Evolutionary conservation across 192 early-diverging fungal species (phyloP).

Genomic region (Backusella liffmaniae): DNA sequence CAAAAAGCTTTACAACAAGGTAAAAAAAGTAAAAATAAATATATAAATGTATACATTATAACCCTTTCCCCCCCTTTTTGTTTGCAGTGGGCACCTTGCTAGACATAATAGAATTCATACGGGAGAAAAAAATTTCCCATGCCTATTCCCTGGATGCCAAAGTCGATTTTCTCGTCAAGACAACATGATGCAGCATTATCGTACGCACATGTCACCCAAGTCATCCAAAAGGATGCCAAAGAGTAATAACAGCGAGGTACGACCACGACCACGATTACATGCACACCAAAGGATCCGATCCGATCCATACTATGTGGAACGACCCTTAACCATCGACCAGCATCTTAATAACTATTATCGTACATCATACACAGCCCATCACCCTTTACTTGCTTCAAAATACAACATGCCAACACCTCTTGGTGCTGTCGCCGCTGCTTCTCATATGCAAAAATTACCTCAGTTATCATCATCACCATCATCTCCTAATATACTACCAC

Average conservation of each 20-base stretch:
- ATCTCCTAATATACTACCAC: neutral
- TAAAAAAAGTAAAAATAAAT: slow-evolving; percentile 17
- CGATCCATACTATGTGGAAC: slow-evolving; percentile 25
- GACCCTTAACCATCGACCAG: slow-evolving; percentile 38
- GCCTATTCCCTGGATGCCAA: slow-evolving; percentile 65
- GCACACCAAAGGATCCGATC: slow-evolving; percentile 36
- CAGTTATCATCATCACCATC: neutral
- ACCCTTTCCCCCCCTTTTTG: no score
- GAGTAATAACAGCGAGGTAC: slow-evolving; percentile 8
- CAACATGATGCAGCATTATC: slow-evolving; percentile 88
- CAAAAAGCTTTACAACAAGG: slow-evolving; percentile 79
- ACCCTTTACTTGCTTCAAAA: neutral
- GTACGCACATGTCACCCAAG: slow-evolving; percentile 74
- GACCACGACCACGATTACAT: slow-evolving; percentile 31
- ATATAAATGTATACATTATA: neutral
- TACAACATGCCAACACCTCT: slow-evolving; percentile 12
- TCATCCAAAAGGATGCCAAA: slow-evolving; percentile 50
- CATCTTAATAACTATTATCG: slow-evolving; percentile 35
- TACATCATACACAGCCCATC: neutral
- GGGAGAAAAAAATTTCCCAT: slow-evolving; percentile 76
- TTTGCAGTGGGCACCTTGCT: slow-evolving; percentile 70
- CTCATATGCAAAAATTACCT: neutral
- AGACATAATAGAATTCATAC: slow-evolving; percentile 82
- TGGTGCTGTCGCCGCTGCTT: neutral
- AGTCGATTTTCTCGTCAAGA: slow-evolving; percentile 80